These are phyloP conservation scores for Lactifluus volemus DNA, from an alignment of 768 basidiomycete species.

Conservation along the genomic window DNA sequence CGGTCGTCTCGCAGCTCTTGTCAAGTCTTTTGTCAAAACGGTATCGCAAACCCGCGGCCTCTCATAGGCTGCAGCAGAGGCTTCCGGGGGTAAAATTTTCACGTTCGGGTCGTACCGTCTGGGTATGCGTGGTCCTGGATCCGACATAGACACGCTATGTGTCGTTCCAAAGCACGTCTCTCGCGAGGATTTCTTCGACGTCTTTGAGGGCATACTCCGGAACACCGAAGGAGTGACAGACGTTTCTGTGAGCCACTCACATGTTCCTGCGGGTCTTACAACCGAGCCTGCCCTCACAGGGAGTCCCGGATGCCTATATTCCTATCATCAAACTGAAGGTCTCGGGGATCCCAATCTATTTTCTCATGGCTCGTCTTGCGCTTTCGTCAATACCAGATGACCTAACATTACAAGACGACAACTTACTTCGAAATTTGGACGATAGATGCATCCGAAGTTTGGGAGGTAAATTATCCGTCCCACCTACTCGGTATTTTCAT, in stretches of 20 bases:
- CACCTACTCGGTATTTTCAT: neutral
- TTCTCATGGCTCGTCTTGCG: conserved; percentile 85
- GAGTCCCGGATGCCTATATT: conserved; percentile 94
- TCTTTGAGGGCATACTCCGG: conserved; percentile 83
- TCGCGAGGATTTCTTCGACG: conserved; percentile 90
- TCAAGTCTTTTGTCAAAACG: conserved; percentile 86
- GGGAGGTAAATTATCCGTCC: conserved; percentile 47
- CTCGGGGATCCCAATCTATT: conserved; percentile 89
- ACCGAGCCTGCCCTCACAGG: conserved; percentile 38
- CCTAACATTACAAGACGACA: conserved; percentile 83
- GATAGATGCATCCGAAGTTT: conserved; percentile 93
- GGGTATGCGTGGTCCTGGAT: conserved; percentile 92
- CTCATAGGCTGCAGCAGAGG: conserved; percentile 78
- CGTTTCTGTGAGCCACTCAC: conserved; percentile 53
- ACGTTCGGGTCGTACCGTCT: conserved; percentile 98
- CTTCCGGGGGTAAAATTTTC: conserved; percentile 97
- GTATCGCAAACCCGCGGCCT: conserved; percentile 73
- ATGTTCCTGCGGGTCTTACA: neutral
- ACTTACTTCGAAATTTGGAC: conserved; percentile 84
- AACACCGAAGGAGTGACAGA: conserved; percentile 78
- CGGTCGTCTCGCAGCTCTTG: conserved; percentile 78
- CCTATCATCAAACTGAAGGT: conserved; percentile 92
- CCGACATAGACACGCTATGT: conserved; percentile 97
- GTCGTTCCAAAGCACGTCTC: conserved; percentile 96
- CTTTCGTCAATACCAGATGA: conserved; percentile 88